These are phyloP conservation scores for Sphagnum tenellum DNA, from an alignment of 225 moss, liverwort and hornwort genomes.

Conservation along the genomic window DNA sequence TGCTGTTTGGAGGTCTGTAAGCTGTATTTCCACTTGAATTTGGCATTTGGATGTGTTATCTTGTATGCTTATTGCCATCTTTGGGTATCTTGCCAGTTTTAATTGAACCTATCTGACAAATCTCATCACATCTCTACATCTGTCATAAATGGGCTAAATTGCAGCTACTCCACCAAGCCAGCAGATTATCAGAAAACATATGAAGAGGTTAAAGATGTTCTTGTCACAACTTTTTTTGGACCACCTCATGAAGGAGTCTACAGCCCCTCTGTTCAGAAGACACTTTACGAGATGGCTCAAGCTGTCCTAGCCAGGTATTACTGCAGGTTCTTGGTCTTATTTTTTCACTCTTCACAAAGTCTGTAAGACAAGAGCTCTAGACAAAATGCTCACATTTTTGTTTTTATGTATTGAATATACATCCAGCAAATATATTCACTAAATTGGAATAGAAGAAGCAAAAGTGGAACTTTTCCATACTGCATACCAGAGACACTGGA, in stretches of 20 bases:
- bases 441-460: too few species aligned
- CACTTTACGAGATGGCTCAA: slow-evolving; percentile 77
- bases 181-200: slow-evolving; percentile 35
- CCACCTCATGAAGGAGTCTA: slow-evolving; percentile 62
- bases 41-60: too few species aligned
- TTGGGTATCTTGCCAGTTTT: too few species aligned
- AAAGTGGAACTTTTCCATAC: too few species aligned
- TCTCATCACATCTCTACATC: background rate
- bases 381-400: too few species aligned
- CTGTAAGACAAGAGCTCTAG: too few species aligned
- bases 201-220: slow-evolving; percentile 45
- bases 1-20: slow-evolving; percentile 46
- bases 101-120: background rate
- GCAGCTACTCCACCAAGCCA: slow-evolving; percentile 61
- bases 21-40: background rate
- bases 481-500: too few species aligned
- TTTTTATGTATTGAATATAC: too few species aligned
- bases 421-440: too few species aligned
- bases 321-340: too few species aligned
- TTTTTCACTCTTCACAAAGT: too few species aligned
- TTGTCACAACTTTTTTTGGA: slow-evolving; percentile 74
- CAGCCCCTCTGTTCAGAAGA: slow-evolving; percentile 93
- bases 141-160: background rate
- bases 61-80: too few species aligned
- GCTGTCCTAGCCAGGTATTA: slow-evolving; percentile 61